A percentile compares a stretch with the other conserved stretches of the same genome.
Evolutionary conservation across 192 early-diverging fungal species (phyloP).

Genomic region (Blastocladiella britannica): DNA sequence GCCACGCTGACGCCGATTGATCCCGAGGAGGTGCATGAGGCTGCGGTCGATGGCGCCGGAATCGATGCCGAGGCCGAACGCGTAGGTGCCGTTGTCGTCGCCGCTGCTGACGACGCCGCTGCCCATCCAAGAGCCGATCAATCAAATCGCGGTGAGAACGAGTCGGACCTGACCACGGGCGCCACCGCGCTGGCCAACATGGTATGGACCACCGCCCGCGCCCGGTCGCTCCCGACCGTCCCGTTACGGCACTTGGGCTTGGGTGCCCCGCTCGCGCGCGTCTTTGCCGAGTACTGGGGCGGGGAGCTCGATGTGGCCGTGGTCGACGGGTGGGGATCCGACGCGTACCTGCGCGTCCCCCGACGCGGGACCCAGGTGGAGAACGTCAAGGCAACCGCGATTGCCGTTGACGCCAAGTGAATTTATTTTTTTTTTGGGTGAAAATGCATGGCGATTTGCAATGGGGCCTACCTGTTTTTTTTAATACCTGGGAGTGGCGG

Average conservation of each 20-base stretch:
- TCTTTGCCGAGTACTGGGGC: slow-evolving; percentile 93
- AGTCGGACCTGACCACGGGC: no score
- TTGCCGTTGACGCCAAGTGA: slow-evolving; percentile 1
- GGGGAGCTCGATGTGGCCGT: slow-evolving; percentile 56
- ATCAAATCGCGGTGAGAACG: no score
- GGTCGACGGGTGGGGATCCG: slow-evolving; percentile 77
- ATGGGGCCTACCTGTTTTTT: no score
- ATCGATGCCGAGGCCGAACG: no score
- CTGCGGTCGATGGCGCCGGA: no score
- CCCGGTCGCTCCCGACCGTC: background rate
- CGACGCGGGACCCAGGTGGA: slow-evolving; percentile 46
- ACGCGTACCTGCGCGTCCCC: slow-evolving; percentile 66
- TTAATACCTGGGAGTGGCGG: no score
- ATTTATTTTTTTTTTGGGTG: slow-evolving; percentile 1
- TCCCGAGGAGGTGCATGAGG: background rate
- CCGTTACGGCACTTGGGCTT: slow-evolving; percentile 41
- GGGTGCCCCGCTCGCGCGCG: slow-evolving; percentile 70
- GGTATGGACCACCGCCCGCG: no score
- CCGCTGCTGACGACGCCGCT: no score
- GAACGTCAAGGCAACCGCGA: slow-evolving; percentile 12
- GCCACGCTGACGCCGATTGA: background rate
- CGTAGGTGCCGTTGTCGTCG: no score
- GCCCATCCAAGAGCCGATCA: no score
- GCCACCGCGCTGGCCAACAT: no score
- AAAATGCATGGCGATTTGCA: no score